Conservation (phyloP, 2,329 filamentous ascomycete species). For the Emmonsiellopsis sp. region DNA sequence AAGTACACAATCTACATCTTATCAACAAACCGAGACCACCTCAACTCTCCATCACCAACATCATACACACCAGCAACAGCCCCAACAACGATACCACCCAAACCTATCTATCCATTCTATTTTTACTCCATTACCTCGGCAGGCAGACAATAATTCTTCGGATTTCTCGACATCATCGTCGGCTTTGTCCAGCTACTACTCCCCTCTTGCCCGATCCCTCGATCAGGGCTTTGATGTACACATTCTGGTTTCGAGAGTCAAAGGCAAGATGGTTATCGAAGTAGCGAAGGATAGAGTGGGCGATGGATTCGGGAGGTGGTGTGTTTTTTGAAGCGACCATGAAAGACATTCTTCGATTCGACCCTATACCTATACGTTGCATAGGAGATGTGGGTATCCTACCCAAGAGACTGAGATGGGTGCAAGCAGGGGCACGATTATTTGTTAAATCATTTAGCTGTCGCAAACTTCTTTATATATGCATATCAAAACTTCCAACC, state of each 20-base stretch:
- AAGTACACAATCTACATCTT: not conserved
- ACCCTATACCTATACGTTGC: too few species aligned
- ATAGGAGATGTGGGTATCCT: too few species aligned
- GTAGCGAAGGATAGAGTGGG: constrained; percentile 33
- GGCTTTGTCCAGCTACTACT: constrained; percentile 14
- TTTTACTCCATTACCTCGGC: not conserved
- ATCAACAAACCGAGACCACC: not conserved
- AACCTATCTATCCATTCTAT: not conserved
- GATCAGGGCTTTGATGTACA: constrained; percentile 34
- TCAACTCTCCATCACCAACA: not conserved
- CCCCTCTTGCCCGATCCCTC: constrained; percentile 25
- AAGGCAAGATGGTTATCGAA: constrained; percentile 22
- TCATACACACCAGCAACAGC: not conserved
- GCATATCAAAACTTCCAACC: too few species aligned
- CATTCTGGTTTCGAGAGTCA: constrained; percentile 25
- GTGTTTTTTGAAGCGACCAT: constrained; percentile 13
- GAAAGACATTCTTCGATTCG: not conserved
- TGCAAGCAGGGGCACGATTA: too few species aligned
- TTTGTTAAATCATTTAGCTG: too few species aligned
- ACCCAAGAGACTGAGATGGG: too few species aligned
- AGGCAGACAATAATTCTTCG: constrained; percentile 11
- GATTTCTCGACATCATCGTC: constrained; percentile 8
- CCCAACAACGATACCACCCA: not conserved
- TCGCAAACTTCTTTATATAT: too few species aligned
- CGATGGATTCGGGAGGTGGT: constrained; percentile 28